Evolutionary conservation across 1,139 yeast species (phyloP).

Genomic region (Blastobotrys aristatus): DNA sequence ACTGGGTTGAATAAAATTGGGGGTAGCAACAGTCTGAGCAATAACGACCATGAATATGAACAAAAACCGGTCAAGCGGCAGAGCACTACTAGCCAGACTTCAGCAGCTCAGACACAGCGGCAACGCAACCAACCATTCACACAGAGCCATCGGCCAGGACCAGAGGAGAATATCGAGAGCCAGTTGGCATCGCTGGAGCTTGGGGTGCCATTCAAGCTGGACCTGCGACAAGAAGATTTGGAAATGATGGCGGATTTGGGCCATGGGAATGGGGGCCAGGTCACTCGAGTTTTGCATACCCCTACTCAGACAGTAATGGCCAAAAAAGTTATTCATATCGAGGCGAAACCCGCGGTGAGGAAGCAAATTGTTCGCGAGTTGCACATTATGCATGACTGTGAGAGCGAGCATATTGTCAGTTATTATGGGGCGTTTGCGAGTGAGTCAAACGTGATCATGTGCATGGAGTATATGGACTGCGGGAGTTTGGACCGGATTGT

Average conservation of each 20-base stretch:
- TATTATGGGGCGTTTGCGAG: slow-evolving; percentile 84
- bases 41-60: not conserved
- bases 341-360: slow-evolving; percentile 73
- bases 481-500: slow-evolving; percentile 83
- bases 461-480: slow-evolving; percentile 96
- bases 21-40: not conserved
- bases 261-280: slow-evolving; percentile 92
- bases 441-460: slow-evolving; percentile 63
- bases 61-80: too few species aligned
- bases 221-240: slow-evolving; percentile 62
- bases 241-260: slow-evolving; percentile 76
- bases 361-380: slow-evolving; percentile 85
- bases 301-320: slow-evolving; percentile 92
- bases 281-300: slow-evolving; percentile 77
- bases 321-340: slow-evolving; percentile 79
- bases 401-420: slow-evolving; percentile 74
- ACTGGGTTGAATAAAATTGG: not conserved
- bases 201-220: slow-evolving; percentile 46
- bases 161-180: slow-evolving; percentile 25
- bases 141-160: too few species aligned
- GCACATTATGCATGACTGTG: slow-evolving; percentile 84
- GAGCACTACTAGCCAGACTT: too few species aligned
- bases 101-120: too few species aligned
- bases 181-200: slow-evolving; percentile 38
- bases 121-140: too few species aligned